These are phyloP conservation scores for Epichloe elymi DNA, from an alignment of 2,329 filamentous ascomycete genomes.

Conservation along the genomic window DNA sequence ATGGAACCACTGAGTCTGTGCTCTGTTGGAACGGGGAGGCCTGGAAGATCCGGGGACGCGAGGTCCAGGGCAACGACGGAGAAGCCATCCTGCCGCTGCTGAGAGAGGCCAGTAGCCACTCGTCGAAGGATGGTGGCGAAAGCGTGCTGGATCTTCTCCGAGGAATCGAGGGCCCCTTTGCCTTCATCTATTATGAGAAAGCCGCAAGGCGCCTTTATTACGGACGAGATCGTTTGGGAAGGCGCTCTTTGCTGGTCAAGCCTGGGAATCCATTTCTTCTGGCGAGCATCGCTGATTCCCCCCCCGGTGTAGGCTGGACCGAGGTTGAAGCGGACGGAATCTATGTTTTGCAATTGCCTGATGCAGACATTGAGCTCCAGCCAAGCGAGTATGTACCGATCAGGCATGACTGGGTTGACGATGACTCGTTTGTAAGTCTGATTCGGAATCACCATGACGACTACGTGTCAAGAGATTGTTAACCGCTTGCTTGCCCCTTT, in stretches of 20 bases:
- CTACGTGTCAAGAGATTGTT: background rate
- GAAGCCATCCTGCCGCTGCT: slow-evolving; percentile 53
- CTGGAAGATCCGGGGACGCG: slow-evolving; percentile 54
- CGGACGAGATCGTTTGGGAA: slow-evolving; percentile 74
- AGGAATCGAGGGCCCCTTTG: slow-evolving; percentile 68
- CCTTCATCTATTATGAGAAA: slow-evolving; percentile 72
- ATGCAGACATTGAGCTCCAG: background rate
- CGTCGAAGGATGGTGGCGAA: slow-evolving; percentile 9
- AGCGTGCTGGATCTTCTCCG: slow-evolving; percentile 39
- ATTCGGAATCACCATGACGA: background rate
- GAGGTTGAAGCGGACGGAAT: slow-evolving; percentile 82
- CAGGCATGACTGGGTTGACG: slow-evolving; percentile 19
- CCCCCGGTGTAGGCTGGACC: slow-evolving; percentile 40
- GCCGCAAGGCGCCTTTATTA: slow-evolving; percentile 54
- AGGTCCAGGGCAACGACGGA: slow-evolving; percentile 67
- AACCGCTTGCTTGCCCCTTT: slow-evolving; percentile 27
- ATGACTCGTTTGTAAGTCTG: slow-evolving; percentile 33
- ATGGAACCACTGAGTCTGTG: slow-evolving; percentile 42
- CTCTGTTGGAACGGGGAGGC: slow-evolving; percentile 98
- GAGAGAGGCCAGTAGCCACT: slow-evolving; percentile 24
- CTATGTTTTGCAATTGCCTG: slow-evolving; percentile 49
- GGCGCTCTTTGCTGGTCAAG: slow-evolving; percentile 63
- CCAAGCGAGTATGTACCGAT: slow-evolving; percentile 7
- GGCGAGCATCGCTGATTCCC: slow-evolving; percentile 54
- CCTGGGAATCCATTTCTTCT: slow-evolving; percentile 41